Evolutionary conservation across 768 basidiomycete species (phyloP).

Genomic region (Chalciporus sphaerocephalus): DNA sequence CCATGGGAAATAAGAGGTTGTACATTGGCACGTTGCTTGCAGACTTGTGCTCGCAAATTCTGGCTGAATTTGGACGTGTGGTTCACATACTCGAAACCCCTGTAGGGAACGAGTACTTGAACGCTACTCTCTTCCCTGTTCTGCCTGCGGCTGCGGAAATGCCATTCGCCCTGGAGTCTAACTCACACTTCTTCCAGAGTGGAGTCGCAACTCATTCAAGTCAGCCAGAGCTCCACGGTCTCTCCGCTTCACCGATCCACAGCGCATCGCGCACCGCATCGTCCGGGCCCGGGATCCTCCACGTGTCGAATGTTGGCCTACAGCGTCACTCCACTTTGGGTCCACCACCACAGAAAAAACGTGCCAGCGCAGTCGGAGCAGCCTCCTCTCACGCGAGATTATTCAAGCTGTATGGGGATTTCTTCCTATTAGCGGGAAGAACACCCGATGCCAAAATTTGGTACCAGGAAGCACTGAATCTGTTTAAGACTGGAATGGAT

Average conservation of each 20-base stretch:
- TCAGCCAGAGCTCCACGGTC: slow-evolving; percentile 47
- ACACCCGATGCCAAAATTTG: slow-evolving; percentile 77
- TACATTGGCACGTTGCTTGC: slow-evolving; percentile 88
- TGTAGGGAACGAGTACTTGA: slow-evolving; percentile 80
- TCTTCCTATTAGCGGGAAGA: slow-evolving; percentile 85
- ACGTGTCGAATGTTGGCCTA: slow-evolving; percentile 15
- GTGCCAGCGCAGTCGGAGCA: slow-evolving; percentile 57
- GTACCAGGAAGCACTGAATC: slow-evolving; percentile 80
- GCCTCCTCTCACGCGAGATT: slow-evolving; percentile 81
- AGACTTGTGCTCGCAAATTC: slow-evolving; percentile 81
- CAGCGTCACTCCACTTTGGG: slow-evolving; percentile 53
- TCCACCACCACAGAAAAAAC: slow-evolving; percentile 48
- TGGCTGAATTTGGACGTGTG: slow-evolving; percentile 80
- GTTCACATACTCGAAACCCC: slow-evolving; percentile 80
- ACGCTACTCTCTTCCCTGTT: slow-evolving; percentile 59
- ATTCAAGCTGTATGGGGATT: slow-evolving; percentile 83
- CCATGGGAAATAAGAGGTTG: slow-evolving; percentile 83
- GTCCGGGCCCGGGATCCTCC: slow-evolving; percentile 31
- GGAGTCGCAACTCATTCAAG: slow-evolving; percentile 49
- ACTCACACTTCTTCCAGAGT: slow-evolving; percentile 39
- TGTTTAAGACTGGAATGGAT: slow-evolving; percentile 75
- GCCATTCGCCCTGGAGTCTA: slow-evolving; percentile 50
- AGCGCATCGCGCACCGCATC: slow-evolving; percentile 55
- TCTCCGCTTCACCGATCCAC: slow-evolving; percentile 25
- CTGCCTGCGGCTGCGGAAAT: slow-evolving; percentile 60